A percentile compares a stretch with the other conserved stretches of the same genome.
Conservation (phyloP, 2,329 filamentous ascomycete genomes). For the Ceratocystis cubensis region DNA sequence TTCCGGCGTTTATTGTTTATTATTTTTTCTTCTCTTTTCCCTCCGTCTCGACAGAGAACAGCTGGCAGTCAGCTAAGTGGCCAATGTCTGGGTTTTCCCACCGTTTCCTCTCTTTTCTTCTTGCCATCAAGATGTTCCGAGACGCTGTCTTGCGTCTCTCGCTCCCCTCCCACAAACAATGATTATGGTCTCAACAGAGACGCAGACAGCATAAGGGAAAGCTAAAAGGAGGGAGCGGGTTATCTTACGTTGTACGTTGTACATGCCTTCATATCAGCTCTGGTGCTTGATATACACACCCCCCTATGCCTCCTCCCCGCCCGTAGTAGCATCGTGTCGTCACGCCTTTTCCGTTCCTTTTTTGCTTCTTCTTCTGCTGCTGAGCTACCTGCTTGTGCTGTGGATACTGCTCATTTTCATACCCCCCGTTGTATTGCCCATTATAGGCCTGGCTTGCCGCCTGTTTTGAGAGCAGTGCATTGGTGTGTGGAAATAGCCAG, state of each 20-base stretch:
- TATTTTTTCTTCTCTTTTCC: neutral
- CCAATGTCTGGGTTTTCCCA: no score
- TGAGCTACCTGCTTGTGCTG: no score
- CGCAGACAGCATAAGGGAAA: neutral
- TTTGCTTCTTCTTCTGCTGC: neutral
- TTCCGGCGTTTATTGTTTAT: neutral
- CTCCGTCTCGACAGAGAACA: neutral
- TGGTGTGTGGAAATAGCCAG: neutral
- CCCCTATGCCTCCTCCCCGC: no score
- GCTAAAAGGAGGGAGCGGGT: neutral
- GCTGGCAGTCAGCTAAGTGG: neutral
- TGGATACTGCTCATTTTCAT: no score
- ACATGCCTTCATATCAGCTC: no score
- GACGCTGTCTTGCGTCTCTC: neutral
- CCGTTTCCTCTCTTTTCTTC: neutral
- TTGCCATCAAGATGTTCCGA: neutral
- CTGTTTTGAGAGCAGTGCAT: neutral
- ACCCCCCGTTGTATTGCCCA: neutral
- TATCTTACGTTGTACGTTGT: no score
- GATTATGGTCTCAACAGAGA: neutral
- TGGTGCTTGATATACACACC: no score
- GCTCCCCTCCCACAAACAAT: neutral
- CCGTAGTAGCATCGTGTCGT: no score
- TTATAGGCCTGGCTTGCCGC: slow-evolving; percentile 8
- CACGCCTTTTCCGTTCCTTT: neutral